These are phyloP conservation scores for Immersiella caudata DNA, from an alignment of 495 filamentous ascomycete species.

Conservation along the genomic window DNA sequence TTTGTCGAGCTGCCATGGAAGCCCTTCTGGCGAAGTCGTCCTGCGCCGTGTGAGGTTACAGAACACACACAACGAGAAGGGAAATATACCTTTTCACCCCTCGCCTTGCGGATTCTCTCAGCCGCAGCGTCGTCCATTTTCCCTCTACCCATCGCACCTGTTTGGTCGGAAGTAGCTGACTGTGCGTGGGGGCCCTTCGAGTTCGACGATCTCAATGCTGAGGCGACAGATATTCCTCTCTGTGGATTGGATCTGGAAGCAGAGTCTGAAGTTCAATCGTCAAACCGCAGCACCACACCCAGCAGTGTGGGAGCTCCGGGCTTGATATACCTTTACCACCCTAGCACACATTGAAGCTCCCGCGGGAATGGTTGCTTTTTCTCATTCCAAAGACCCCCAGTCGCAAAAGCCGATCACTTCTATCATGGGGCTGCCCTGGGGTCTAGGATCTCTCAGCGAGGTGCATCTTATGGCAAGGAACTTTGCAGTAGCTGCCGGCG, in stretches of 20 bases:
- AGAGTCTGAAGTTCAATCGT: background rate
- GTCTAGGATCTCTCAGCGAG: constrained; percentile 1
- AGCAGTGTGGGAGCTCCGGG: background rate
- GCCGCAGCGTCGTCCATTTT: constrained; percentile 51
- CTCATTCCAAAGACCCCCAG: background rate
- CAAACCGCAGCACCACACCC: background rate
- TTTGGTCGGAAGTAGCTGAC: background rate
- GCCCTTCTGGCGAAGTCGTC: constrained; percentile 49
- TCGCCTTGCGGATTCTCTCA: constrained; percentile 46
- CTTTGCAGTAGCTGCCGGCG: constrained; percentile 7
- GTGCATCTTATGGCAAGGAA: background rate
- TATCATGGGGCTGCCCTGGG: background rate
- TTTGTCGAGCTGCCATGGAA: constrained; percentile 44
- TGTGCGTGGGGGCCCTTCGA: background rate
- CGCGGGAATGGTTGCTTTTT: constrained; percentile 22
- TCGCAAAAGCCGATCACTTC: constrained; percentile 10
- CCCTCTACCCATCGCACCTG: constrained; percentile 39
- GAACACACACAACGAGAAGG: background rate
- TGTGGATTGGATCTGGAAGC: background rate
- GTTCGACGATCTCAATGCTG: background rate
- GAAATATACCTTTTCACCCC: constrained; percentile 41
- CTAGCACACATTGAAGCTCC: background rate
- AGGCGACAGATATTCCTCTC: background rate
- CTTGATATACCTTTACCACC: background rate
- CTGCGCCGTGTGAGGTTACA: constrained; percentile 29